A percentile compares a stretch with the other conserved stretches of the same genome.
These are phyloP conservation scores for Magnolia officinalis DNA, from an alignment of 164 flowering plant genomes.

Conservation along the genomic window DNA sequence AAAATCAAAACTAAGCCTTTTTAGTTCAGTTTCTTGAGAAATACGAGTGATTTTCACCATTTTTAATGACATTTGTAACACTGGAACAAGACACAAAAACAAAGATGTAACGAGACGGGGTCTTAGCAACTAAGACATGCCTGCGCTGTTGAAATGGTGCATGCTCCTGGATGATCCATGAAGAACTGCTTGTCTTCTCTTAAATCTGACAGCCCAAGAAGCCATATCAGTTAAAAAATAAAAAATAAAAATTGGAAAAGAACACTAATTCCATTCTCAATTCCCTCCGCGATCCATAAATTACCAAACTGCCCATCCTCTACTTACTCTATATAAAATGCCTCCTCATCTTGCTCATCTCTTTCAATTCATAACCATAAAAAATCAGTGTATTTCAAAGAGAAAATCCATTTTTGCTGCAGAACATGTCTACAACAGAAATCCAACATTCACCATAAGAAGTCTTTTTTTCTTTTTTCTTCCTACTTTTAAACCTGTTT, in stretches of 20 bases:
- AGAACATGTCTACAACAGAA: neutral
- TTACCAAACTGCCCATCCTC: neutral
- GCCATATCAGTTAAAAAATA: neutral
- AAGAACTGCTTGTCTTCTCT: constrained; percentile 63
- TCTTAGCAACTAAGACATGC: constrained; percentile 15
- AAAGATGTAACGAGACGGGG: neutral
- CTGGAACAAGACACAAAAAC: neutral
- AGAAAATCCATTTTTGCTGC: no score
- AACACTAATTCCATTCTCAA: neutral
- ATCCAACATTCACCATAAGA: neutral
- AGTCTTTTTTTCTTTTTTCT: neutral
- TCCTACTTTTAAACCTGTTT: no score
- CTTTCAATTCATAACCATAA: neutral
- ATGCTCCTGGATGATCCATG: constrained; percentile 57
- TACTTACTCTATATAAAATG: neutral
- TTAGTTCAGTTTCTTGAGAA: neutral
- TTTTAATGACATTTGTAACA: neutral
- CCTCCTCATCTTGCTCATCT: neutral
- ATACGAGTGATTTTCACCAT: neutral
- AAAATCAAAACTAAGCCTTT: neutral
- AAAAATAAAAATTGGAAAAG: neutral
- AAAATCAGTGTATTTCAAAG: neutral
- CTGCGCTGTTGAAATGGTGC: constrained; percentile 60
- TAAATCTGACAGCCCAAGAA: constrained; percentile 40
- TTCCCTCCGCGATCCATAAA: neutral